Percentiles rank a stretch among this genome's conserved stretches.
Conservation (phyloP, 176 grass and related monocot species). For the Tillandsia fasciculata region DNA sequence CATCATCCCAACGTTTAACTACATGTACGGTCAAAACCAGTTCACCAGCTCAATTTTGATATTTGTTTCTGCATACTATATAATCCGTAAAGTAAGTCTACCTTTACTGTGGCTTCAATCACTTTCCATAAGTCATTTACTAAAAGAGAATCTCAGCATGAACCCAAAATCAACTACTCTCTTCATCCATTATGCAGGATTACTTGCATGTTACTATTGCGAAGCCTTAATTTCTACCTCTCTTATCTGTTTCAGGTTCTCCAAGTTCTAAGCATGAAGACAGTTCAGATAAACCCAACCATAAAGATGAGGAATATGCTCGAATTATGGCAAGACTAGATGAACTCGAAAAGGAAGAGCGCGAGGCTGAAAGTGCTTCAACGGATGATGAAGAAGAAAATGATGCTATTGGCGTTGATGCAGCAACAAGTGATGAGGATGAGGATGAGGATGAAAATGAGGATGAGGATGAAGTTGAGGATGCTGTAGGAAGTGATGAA, state of each 20-base stretch:
- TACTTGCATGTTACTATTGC: background rate
- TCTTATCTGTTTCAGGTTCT: slow-evolving; percentile 28
- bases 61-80: no score
- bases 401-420: slow-evolving; percentile 6
- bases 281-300: slow-evolving; percentile 24
- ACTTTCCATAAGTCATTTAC: no score
- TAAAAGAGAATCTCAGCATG: no score
- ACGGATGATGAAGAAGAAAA: slow-evolving; percentile 19
- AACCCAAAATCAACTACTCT: background rate
- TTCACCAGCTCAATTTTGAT: no score
- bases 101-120: no score
- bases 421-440: slow-evolving; percentile 21
- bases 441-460: slow-evolving; percentile 31
- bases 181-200: background rate
- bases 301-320: slow-evolving; percentile 51
- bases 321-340: slow-evolving; percentile 65
- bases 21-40: no score
- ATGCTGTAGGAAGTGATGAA: background rate
- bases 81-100: no score
- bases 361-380: slow-evolving; percentile 45
- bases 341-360: slow-evolving; percentile 71
- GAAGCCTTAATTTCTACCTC: slow-evolving; percentile 10
- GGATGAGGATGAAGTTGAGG: slow-evolving; percentile 9
- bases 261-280: slow-evolving; percentile 16
- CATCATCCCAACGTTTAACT: no score